phyloP scores from a whole-genome alignment of 176 grass and related monocot genomes.

The Bonia amplexicaulis region DNA sequence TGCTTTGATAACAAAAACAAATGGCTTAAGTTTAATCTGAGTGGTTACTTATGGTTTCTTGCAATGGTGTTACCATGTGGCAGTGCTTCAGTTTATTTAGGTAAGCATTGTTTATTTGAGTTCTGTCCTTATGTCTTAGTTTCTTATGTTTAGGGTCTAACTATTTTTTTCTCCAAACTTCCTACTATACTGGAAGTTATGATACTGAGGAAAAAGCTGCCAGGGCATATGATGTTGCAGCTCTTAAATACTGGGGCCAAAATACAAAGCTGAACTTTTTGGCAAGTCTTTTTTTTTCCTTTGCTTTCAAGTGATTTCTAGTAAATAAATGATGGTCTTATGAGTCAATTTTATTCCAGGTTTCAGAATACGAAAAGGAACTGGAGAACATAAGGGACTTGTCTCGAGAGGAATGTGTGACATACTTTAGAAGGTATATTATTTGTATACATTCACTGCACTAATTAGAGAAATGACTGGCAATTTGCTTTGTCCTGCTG shows the following conservation, averaged over 20 bases:
- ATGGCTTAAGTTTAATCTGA: neutral
- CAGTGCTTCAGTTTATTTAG: slow-evolving; percentile 92
- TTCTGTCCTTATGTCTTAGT: neutral
- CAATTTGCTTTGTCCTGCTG: slow-evolving; percentile 31
- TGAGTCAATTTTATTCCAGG: slow-evolving; percentile 25
- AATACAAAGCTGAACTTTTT: slow-evolving; percentile 75
- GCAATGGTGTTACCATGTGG: slow-evolving; percentile 26
- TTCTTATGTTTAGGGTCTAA: slow-evolving; percentile 2
- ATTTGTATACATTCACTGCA: slow-evolving; percentile 15
- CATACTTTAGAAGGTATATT: slow-evolving; percentile 81
- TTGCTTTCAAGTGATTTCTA: slow-evolving; percentile 1
- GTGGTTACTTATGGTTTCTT: slow-evolving; percentile 41
- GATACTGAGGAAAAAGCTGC: slow-evolving; percentile 87
- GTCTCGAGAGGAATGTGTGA: slow-evolving; percentile 77
- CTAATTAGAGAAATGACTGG: neutral
- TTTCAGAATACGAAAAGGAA: slow-evolving; percentile 71
- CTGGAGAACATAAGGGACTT: slow-evolving; percentile 56
- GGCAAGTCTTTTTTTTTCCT: slow-evolving; percentile 17
- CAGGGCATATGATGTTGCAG: slow-evolving; percentile 85
- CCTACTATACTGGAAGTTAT: slow-evolving; percentile 65
- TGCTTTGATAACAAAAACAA: neutral
- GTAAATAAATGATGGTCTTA: slow-evolving; percentile 11
- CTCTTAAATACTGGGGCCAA: slow-evolving; percentile 84
- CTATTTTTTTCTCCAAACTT: slow-evolving; percentile 15
- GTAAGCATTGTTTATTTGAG: slow-evolving; percentile 39